These are phyloP conservation scores for Taphrina flavorubra DNA, from an alignment of 1,139 yeast genomes.

Conservation along the genomic window DNA sequence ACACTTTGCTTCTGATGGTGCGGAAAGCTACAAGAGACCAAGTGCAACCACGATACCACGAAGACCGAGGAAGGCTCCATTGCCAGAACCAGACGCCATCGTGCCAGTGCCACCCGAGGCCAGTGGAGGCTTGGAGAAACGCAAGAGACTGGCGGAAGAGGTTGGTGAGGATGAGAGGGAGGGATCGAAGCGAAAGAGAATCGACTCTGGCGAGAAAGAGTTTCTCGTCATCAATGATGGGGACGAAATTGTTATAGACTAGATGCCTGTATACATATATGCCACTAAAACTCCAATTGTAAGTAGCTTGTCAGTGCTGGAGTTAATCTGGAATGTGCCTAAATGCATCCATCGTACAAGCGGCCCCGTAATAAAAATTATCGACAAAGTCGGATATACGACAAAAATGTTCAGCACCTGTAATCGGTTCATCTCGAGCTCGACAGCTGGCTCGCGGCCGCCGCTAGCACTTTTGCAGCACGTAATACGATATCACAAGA, in stretches of 20 bases:
- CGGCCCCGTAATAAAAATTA: background rate
- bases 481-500: background rate
- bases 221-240: conserved; percentile 44
- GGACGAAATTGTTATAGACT: conserved; percentile 44
- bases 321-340: too few relatives aligned
- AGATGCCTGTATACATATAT: too few relatives aligned
- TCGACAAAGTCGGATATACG: background rate
- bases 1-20: conserved; percentile 1
- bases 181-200: conserved; percentile 4
- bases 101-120: conserved; percentile 26
- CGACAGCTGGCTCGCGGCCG: too few relatives aligned
- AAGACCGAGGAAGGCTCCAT: background rate
- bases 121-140: conserved; percentile 24
- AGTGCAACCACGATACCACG: conserved; percentile 4
- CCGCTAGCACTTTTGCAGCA: background rate
- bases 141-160: conserved; percentile 30
- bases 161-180: background rate
- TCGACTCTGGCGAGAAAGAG: conserved; percentile 9
- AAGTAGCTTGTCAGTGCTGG: too few relatives aligned
- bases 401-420: too few relatives aligned
- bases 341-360: background rate
- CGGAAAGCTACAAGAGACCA: background rate
- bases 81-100: conserved; percentile 17
- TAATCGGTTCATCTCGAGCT: too few relatives aligned
- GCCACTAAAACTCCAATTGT: background rate